Conservation (phyloP, 2,329 filamentous ascomycete genomes). For the Calonectria crousiana region DNA sequence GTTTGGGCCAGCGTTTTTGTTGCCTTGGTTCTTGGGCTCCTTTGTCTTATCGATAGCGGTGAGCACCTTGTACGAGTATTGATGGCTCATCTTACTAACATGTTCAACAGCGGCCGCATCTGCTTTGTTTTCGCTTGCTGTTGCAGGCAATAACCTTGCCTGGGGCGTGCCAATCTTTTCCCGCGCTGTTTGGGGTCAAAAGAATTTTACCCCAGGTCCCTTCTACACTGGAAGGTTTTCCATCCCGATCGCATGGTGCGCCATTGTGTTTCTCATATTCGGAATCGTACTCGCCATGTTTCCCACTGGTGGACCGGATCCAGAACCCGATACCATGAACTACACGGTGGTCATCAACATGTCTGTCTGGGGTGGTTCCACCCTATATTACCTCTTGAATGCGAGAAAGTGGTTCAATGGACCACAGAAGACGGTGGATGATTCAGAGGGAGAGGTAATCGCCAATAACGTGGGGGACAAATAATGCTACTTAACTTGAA, state of each 20-base stretch:
- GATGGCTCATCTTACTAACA: neutral
- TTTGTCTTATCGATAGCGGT: constrained; percentile 2
- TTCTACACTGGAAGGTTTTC: neutral
- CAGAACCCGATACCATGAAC: neutral
- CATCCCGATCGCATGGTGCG: neutral
- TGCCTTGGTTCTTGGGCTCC: neutral
- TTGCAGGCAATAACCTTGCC: neutral
- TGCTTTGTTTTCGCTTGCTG: neutral
- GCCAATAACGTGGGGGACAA: too few relatives aligned
- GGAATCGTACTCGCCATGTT: neutral
- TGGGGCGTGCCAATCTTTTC: neutral
- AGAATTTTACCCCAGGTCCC: neutral
- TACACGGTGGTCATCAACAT: constrained; percentile 3
- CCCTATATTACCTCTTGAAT: neutral
- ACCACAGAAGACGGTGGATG: neutral
- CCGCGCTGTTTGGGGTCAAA: neutral
- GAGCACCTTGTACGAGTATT: neutral
- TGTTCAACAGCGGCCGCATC: neutral
- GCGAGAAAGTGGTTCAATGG: neutral
- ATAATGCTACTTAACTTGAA: too few relatives aligned
- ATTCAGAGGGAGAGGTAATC: neutral
- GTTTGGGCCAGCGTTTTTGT: neutral
- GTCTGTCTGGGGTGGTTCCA: constrained; percentile 2
- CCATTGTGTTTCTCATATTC: neutral
- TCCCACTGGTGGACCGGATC: neutral